Conservation (phyloP, 495 filamentous ascomycete species). For the Penicillium manginii region DNA sequence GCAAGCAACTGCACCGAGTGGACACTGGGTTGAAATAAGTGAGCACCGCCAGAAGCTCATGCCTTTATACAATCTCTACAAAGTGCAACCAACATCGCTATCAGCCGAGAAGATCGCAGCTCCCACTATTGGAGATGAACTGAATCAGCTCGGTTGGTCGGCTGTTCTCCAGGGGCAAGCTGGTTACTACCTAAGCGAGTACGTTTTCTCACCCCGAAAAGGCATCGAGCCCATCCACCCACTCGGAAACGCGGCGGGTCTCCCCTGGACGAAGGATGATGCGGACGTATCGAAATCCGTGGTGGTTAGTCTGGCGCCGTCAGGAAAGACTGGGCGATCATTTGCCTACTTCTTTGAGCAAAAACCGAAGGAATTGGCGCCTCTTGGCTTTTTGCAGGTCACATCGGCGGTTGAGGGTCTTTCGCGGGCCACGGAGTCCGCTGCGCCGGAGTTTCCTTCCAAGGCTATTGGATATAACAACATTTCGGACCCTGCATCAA, state of each 20-base stretch:
- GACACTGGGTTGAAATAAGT: slow-evolving; percentile 47
- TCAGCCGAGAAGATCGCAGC: slow-evolving; percentile 4
- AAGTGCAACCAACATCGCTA: slow-evolving; percentile 17
- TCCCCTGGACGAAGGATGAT: slow-evolving; percentile 46
- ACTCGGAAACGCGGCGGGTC: slow-evolving; percentile 17
- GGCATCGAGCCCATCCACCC: slow-evolving; percentile 39
- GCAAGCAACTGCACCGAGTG: slow-evolving; percentile 15
- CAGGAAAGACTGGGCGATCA: slow-evolving; percentile 52
- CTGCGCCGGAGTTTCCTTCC: slow-evolving; percentile 16
- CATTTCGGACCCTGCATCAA: slow-evolving; percentile 5
- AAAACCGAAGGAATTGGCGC: slow-evolving; percentile 10
- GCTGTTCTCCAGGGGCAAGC: slow-evolving; percentile 46
- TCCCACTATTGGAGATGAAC: not conserved
- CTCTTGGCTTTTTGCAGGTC: slow-evolving; percentile 34
- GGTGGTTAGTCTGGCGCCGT: slow-evolving; percentile 48
- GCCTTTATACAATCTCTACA: slow-evolving; percentile 58
- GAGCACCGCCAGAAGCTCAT: slow-evolving; percentile 47
- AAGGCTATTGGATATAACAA: slow-evolving; percentile 31
- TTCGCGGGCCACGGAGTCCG: slow-evolving; percentile 32
- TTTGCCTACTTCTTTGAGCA: slow-evolving; percentile 40
- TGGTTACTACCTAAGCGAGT: slow-evolving; percentile 49
- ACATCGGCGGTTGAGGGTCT: slow-evolving; percentile 25
- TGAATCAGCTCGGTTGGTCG: slow-evolving; percentile 39
- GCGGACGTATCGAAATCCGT: slow-evolving; percentile 46
- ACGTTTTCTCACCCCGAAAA: slow-evolving; percentile 43